Conservation (phyloP, 1,284 basidiomycete genomes). For the Cutaneotrichosporon arboriforme region DNA sequence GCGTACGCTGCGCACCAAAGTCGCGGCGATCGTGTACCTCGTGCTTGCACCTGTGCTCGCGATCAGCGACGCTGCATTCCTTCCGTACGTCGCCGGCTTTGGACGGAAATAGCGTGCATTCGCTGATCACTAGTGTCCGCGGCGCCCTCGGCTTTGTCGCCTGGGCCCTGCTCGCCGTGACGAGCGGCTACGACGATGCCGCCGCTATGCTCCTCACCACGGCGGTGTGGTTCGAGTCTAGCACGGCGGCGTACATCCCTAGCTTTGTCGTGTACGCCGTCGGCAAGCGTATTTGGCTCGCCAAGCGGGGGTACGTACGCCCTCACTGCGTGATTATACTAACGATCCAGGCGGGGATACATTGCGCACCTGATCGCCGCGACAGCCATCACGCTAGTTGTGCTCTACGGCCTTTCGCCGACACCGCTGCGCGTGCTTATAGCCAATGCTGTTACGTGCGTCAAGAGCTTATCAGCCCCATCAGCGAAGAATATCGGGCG, state of each 20-base stretch:
- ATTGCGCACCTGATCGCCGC: constrained; percentile 5
- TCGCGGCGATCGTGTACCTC: constrained; percentile 14
- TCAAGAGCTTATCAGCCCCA: not conserved
- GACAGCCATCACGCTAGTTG: not conserved
- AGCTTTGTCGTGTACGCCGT: constrained; percentile 14
- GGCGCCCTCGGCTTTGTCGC: constrained; percentile 13
- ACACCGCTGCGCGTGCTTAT: constrained; percentile 12
- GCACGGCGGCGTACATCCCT: constrained; percentile 8
- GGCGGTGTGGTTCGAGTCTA: not conserved
- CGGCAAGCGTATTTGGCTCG: constrained; percentile 20
- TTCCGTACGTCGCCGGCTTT: constrained; percentile 8
- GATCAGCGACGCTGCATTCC: constrained; percentile 6
- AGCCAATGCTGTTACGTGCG: not conserved
- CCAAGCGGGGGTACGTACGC: constrained; percentile 5
- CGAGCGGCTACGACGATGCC: constrained; percentile 9
- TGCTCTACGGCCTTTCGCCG: constrained; percentile 2
- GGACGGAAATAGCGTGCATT: not conserved
- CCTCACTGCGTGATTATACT: not conserved
- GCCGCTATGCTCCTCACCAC: constrained; percentile 9
- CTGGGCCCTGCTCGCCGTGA: constrained; percentile 14
- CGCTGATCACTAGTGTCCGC: constrained; percentile 11
- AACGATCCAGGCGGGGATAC: constrained; percentile 8
- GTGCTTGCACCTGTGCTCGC: constrained; percentile 9
- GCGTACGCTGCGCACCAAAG: constrained; percentile 13
- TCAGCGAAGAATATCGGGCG: not conserved